A percentile compares a stretch with the other conserved stretches of the same genome.
phyloP scores from a whole-genome alignment of 345 rosid species.

The sweet orange (Citrus sinensis) region DNA sequence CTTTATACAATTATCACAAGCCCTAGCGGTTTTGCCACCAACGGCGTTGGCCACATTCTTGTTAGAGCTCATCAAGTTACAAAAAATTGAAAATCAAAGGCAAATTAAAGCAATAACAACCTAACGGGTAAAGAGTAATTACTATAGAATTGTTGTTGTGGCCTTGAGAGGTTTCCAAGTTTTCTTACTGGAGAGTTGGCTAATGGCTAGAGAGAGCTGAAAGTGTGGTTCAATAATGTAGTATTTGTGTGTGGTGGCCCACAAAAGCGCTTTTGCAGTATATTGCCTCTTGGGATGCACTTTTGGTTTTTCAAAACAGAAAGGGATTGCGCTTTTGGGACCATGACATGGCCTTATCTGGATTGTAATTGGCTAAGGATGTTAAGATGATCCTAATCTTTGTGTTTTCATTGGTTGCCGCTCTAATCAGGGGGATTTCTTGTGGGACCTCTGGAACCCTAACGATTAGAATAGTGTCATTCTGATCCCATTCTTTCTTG shows the following conservation, averaged over 20 bases:
- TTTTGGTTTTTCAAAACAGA: constrained; percentile 16
- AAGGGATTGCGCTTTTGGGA: constrained; percentile 32
- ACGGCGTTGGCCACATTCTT: constrained; percentile 59
- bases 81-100: background rate
- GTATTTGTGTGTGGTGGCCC: constrained; percentile 12
- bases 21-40: constrained; percentile 81
- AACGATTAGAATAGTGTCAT: background rate
- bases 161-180: too few species aligned
- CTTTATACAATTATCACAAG: constrained; percentile 79
- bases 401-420: constrained; percentile 47
- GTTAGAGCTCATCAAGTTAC: constrained; percentile 29
- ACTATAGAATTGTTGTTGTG: background rate
- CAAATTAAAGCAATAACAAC: too few species aligned
- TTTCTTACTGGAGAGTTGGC: too few species aligned
- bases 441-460: constrained; percentile 9
- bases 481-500: background rate
- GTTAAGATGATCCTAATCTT: constrained; percentile 41
- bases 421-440: constrained; percentile 52
- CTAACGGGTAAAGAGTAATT: background rate
- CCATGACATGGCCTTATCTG: constrained; percentile 65
- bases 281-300: constrained; percentile 22
- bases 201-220: too few species aligned
- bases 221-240: too few species aligned
- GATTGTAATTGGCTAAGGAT: constrained; percentile 46
- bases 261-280: constrained; percentile 25